Base-by-base conservation (phyloP, 2,329 filamentous ascomycete species). In the Lecanoromycetidae sp. region DNA sequence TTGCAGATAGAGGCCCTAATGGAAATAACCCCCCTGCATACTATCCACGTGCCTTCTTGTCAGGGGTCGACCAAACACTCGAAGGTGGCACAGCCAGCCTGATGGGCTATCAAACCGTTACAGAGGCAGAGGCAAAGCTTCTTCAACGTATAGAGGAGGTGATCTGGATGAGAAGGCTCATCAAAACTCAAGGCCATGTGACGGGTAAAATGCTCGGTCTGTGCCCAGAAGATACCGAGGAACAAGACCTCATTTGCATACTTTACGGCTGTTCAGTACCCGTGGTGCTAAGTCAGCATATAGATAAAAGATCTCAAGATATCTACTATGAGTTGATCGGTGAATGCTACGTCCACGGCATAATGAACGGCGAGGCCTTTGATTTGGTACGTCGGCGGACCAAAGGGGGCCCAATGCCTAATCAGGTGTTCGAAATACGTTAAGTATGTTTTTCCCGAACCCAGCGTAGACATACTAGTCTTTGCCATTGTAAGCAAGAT, bases 131-230 rank as follows among this genome's bases (percentile, higher is more conserved):
- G 9, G 52, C 58, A 2, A 52, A 59, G 48, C 58, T 60, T 38
- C 57, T 54, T 35, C 52, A 55, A 1, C 48, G 58, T 3, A 53
- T 57, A 0, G 56, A 60, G n/a, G 57, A 54, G 2, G 57, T 59
- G 4, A 58, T 60, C 5, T 59, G 57, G 57, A 57, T 56, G 26
- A 55, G 57, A 0, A 23, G 45, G 5, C 50, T 59, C 32, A 46
- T 60, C 40, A 55, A 52, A 33, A 59, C 57, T 1, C 38, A 35
- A 13, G 33, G 33, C 15, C 33, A 35, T 34, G 12, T 4, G 47
- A 15, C 20, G 8, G 2, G 34, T n/a, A 34, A 29, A 9, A 6
- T 29, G 8, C 23, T 44, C 5, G 46, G 39, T 2, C n/a, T 49
- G n/a, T 40, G 5, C 12, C 30, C 30, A 1, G 7, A 30, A 8